Percentiles rank a stretch among this genome's conserved stretches.
phyloP scores from a whole-genome alignment of 169 alveolate species.

The Plasmodium inui region DNA sequence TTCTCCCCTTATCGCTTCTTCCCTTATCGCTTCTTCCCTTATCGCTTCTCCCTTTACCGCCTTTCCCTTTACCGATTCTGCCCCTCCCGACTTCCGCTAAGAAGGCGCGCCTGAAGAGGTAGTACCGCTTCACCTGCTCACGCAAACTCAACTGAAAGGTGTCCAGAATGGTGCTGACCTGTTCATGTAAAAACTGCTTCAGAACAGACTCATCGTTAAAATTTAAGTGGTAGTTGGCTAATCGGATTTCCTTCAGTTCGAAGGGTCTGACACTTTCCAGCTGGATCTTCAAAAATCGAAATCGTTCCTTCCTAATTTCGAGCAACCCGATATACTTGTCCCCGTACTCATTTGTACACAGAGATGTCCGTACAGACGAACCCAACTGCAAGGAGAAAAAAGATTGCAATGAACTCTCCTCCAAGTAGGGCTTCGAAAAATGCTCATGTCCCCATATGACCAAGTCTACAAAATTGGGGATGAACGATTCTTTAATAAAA shows the following conservation, averaged over 20 bases:
- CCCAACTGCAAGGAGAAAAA: slow-evolving; percentile 91
- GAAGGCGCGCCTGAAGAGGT: slow-evolving; percentile 22
- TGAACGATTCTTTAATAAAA: slow-evolving; percentile 89
- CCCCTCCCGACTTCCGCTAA: neutral
- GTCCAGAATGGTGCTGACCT: slow-evolving; percentile 3
- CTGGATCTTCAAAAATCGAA: slow-evolving; percentile 91
- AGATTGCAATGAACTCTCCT: slow-evolving; percentile 84
- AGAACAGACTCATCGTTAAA: slow-evolving; percentile 37
- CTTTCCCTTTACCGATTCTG: neutral
- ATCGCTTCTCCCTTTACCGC: neutral
- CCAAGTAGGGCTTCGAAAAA: slow-evolving; percentile 90
- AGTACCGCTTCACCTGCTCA: slow-evolving; percentile 37
- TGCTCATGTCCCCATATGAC: slow-evolving; percentile 98
- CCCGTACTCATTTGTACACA: slow-evolving; percentile 92
- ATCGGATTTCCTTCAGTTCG: slow-evolving; percentile 75
- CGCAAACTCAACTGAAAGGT: slow-evolving; percentile 3
- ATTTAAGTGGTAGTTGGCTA: slow-evolving; percentile 15
- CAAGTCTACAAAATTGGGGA: slow-evolving; percentile 91
- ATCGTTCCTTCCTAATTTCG: slow-evolving; percentile 87
- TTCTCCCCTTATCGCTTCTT: no score
- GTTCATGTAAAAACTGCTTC: slow-evolving; percentile 45
- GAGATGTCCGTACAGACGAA: slow-evolving; percentile 95
- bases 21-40: no score
- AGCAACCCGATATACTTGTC: slow-evolving; percentile 92
- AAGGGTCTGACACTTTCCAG: slow-evolving; percentile 92